Evolutionary conservation across 2,329 filamentous ascomycete species (phyloP), one percentile per base, ranked within the genome.

Genomic region (Aspergillus glaucus): DNA sequence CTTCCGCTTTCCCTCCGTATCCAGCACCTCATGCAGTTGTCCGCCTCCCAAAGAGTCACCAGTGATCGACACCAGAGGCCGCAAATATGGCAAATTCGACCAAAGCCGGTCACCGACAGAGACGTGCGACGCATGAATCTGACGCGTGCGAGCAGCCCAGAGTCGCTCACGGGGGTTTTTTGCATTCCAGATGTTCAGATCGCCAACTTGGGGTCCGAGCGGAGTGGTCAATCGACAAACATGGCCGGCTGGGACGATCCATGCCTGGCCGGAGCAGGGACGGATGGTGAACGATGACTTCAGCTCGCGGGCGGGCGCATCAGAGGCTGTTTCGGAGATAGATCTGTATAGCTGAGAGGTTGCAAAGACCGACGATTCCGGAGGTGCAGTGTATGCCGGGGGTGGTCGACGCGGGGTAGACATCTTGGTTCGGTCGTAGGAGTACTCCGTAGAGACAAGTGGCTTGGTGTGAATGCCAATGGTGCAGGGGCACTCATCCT

Each of bases 181-280:
- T 4, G 77, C 75, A 58, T 86, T 88, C 86, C 87, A 94, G 58
- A 93, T 78, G 65, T 94, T 94, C 15, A 93, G 72, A 59, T 93
- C 88, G 47, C 87, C 86, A 44, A 94, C 87, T 70, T 94, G 88
- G 0, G 88, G 82, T 0, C 88, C 88, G 47, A 84, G 74, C 0
- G 87, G 87, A 0, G 88, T 92, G 49, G 82, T 86, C 53, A 94
- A 82, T 12, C 83, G 80, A 51, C 88, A 80, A 49, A 93, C 78
- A 44, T 78, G 78, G 3, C 86, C 86, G 1, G 80, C 80, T 0
- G 81, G 78, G 0, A 86, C 87, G 43, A 78, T 75, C 85, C 86
- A 93, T 1, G 88, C 87, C 51, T 75, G 76, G 1, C 85, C 88
- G 2, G 84, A 87, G 30, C 88, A 82, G 26, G 89, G 86, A 0